These are phyloP conservation scores for Dactylellina parvicollis DNA, from an alignment of 2,329 filamentous ascomycete genomes.

Conservation along the genomic window DNA sequence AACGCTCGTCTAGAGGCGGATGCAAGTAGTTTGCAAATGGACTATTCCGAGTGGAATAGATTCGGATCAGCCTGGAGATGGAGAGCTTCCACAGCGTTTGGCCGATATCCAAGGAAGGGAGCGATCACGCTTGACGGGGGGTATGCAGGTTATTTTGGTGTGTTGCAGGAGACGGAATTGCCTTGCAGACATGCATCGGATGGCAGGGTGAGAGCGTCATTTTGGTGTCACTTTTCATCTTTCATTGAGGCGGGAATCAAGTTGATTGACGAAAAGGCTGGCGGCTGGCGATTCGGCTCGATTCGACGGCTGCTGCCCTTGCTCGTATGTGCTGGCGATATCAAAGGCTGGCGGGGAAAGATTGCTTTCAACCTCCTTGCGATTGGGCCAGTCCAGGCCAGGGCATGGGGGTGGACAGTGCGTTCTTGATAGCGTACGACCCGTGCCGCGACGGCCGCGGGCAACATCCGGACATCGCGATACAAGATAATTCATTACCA, in stretches of 20 bases:
- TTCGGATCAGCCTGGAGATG: not conserved
- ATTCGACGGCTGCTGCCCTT: not conserved
- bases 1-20: not conserved
- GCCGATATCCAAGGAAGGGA: conserved; percentile 16
- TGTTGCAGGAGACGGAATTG: not conserved
- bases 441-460: conserved; percentile 9
- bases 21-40: conserved; percentile 2
- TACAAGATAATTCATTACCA: not conserved
- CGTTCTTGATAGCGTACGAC: not conserved
- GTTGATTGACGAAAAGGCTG: conserved; percentile 16
- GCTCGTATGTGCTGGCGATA: conserved; percentile 2
- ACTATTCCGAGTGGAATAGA: conserved; percentile 15
- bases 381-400: not conserved
- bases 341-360: not conserved
- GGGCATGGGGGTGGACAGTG: not conserved
- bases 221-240: not conserved
- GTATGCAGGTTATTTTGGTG: conserved; percentile 3
- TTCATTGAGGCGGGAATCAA: conserved; percentile 30
- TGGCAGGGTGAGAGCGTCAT: not conserved
- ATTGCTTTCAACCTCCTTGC: not conserved
- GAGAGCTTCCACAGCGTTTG: not conserved
- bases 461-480: not conserved
- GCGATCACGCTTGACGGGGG: conserved; percentile 8
- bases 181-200: not conserved
- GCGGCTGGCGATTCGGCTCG: not conserved